These are phyloP conservation scores for Teunomyces lycoperdinae DNA, from an alignment of 805 yeast genomes.

Conservation along the genomic window DNA sequence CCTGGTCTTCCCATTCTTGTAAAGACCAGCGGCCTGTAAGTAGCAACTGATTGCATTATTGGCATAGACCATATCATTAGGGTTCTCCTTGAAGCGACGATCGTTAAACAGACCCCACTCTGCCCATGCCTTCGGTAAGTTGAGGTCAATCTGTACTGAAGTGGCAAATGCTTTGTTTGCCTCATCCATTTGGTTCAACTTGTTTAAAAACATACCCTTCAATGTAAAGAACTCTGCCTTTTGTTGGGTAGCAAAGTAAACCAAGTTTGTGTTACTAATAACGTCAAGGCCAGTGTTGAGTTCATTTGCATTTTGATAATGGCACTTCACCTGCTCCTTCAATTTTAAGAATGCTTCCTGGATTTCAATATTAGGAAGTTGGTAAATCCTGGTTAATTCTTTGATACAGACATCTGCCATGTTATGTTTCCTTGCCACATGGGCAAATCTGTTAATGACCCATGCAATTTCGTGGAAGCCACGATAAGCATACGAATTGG, in stretches of 20 bases:
- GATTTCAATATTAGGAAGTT: constrained; percentile 94
- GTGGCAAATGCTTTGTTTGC: constrained; percentile 98
- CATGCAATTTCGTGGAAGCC: constrained; percentile 99
- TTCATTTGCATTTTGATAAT: constrained; percentile 88
- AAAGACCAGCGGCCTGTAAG: constrained; percentile 94
- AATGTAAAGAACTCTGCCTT: constrained; percentile 97
- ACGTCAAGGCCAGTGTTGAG: constrained; percentile 94
- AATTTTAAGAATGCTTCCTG: constrained; percentile 96
- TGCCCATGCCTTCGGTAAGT: constrained; percentile 98
- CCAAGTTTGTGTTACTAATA: constrained; percentile 92
- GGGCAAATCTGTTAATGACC: constrained; percentile 97
- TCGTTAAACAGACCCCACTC: constrained; percentile 99
- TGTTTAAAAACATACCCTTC: constrained; percentile 97
- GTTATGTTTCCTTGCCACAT: constrained; percentile 94
- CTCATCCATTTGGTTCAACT: constrained; percentile 84
- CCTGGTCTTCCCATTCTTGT: constrained; percentile 89
- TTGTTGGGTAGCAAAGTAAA: constrained; percentile 94
- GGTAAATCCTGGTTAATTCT: constrained; percentile 89
- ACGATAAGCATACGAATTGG: constrained; percentile 91
- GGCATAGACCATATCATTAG: constrained; percentile 77
- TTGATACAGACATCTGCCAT: constrained; percentile 96
- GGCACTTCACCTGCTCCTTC: constrained; percentile 97
- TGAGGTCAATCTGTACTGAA: constrained; percentile 93
- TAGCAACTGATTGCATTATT: constrained; percentile 94
- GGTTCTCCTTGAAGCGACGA: constrained; percentile 77